Evolutionary conservation across 805 yeast genomes (phyloP), one percentile per base, ranked within the genome.

Genomic region (Suhomyces canberraensis): DNA sequence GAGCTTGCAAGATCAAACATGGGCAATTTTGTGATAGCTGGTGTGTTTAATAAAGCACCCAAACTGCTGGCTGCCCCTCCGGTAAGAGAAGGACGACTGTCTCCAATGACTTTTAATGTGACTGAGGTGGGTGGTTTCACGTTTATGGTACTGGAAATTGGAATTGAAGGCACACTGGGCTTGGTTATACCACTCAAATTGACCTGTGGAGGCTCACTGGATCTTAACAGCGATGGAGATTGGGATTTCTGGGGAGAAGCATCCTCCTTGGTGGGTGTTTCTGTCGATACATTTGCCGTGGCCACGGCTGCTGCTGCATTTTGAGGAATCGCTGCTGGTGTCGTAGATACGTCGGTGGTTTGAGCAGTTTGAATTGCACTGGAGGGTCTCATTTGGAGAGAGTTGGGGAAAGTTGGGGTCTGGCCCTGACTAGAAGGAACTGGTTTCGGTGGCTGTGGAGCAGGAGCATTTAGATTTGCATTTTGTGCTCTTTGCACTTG

Each of bases 21-120:
- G 15, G 95, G 96, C 30, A 90, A 73, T 45, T 79, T 81, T 33
- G 79, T 66, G 36, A 81, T 53, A 0, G 84, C 86, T 1, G 96
- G 96, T 2, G 89, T 77, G 11, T 86, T 79, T 38, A 90, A 60
- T 14, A 62, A 50, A 21, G 18, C 84, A 72, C 48, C 95, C 70
- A 39, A 82, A 65, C 61, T 79, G 65, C 82, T 73, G 1, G 95
- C 93, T 38, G 79, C 76, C 8, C 97, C 97, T 26, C 89, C 93
- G 18, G 87, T 73, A 33, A 88, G 64, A 5, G 95, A 81, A 11
- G 98, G 95, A 41, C 96, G 73, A 33, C 51, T 54, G 36, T 61
- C 61, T 11, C 57, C 56, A 44, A 76, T 77, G 20, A 81, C 79
- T 43, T 79, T 78, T 46, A 81, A 69, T 1, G 79, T 63, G 4